A percentile compares a stretch with the other conserved stretches of the same genome.
These are phyloP conservation scores for Colletotrichum cereale DNA, from an alignment of 2,329 filamentous ascomycete species.

Conservation along the genomic window DNA sequence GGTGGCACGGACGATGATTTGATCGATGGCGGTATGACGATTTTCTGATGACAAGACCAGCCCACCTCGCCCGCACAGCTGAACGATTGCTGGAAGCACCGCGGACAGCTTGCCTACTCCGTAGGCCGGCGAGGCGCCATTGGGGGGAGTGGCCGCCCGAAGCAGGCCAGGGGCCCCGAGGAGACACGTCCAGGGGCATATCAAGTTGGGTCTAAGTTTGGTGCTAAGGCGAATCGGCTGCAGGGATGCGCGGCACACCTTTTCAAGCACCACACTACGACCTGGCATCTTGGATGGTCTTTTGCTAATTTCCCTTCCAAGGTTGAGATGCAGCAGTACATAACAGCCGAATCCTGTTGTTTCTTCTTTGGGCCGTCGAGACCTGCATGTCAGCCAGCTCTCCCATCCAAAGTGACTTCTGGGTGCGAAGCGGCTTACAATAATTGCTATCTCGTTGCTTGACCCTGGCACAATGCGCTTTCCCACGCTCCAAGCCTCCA, in stretches of 20 bases:
- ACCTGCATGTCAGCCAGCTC: conserved; percentile 22
- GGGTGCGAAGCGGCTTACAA: not conserved
- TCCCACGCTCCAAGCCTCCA: not conserved
- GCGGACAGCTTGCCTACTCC: conserved; percentile 15
- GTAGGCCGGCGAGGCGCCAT: conserved; percentile 21
- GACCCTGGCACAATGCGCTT: not conserved
- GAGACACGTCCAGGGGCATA: conserved; percentile 21
- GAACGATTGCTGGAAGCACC: conserved; percentile 24
- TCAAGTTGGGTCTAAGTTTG: conserved; percentile 37
- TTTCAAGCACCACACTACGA: conserved; percentile 34
- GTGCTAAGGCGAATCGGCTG: conserved; percentile 34
- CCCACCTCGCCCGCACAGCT: conserved; percentile 17
- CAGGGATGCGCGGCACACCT: conserved; percentile 38
- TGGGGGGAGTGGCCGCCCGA: conserved; percentile 18
- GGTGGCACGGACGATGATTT: conserved; percentile 36
- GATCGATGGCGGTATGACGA: conserved; percentile 30
- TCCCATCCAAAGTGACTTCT: not conserved
- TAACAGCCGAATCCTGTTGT: conserved; percentile 31
- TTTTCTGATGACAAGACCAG: conserved; percentile 31
- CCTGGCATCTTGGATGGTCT: conserved; percentile 39
- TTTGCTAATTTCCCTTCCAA: conserved; percentile 40
- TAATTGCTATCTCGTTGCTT: not conserved
- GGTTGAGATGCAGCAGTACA: conserved; percentile 39
- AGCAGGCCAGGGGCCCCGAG: conserved; percentile 6
- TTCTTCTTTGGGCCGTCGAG: conserved; percentile 18